Evolutionary conservation across 495 filamentous ascomycete species (phyloP).

Genomic region (Opeltia flavorubescens): DNA sequence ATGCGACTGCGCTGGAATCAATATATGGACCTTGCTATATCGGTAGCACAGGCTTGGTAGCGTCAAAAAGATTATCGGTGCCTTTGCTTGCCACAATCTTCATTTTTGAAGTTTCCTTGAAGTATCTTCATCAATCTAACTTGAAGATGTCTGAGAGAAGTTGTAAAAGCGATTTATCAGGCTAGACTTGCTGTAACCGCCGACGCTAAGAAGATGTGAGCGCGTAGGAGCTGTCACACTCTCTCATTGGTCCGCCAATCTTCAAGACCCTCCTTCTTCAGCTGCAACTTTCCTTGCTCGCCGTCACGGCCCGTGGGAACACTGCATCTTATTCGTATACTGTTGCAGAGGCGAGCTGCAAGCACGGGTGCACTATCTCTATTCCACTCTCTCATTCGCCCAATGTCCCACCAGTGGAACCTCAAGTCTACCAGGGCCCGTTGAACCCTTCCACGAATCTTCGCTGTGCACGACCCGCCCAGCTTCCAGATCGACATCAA

Average conservation of each 20-base stretch:
- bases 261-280: background rate
- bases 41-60: too few relatives aligned
- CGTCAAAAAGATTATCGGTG: too few relatives aligned
- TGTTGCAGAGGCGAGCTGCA: background rate
- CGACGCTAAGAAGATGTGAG: conserved; percentile 9
- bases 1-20: too few relatives aligned
- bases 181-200: conserved; percentile 10
- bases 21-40: too few relatives aligned
- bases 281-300: background rate
- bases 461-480: background rate
- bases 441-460: background rate
- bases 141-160: too few relatives aligned
- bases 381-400: background rate
- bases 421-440: background rate
- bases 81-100: too few relatives aligned
- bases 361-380: background rate
- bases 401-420: background rate
- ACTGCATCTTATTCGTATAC: background rate
- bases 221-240: background rate
- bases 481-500: background rate
- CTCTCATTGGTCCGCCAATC: conserved; percentile 4
- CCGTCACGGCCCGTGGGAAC: background rate
- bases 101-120: too few relatives aligned
- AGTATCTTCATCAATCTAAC: too few relatives aligned
- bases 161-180: too few relatives aligned